Conservation (phyloP, 2,329 filamentous ascomycete genomes). For the Seiridium unicorne region DNA sequence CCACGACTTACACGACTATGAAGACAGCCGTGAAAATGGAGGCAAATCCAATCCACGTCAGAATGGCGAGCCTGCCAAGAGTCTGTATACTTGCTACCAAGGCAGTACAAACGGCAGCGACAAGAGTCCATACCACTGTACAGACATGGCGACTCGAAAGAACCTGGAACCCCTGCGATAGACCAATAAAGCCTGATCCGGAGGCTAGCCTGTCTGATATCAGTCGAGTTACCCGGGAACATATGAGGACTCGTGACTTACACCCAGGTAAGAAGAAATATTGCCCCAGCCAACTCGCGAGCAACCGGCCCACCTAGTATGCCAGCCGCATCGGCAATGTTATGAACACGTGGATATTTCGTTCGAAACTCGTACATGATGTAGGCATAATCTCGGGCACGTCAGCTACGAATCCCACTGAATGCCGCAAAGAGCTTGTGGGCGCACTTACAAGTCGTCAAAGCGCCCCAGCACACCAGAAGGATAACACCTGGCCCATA, state of each 20-base stretch:
- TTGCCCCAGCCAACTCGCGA: conserved; percentile 17
- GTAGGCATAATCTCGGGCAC: conserved; percentile 20
- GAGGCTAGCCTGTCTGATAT: conserved; percentile 14
- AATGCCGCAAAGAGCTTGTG: not conserved
- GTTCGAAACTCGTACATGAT: conserved; percentile 24
- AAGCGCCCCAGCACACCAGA: conserved; percentile 16
- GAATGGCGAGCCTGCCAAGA: conserved; percentile 13
- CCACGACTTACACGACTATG: conserved; percentile 25
- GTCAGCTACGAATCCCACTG: not conserved
- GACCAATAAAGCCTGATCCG: conserved; percentile 20
- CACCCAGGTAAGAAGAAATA: conserved; percentile 23
- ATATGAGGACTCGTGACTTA: conserved; percentile 5
- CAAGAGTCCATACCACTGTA: conserved; percentile 19
- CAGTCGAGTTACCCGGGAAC: not conserved
- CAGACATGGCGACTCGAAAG: conserved; percentile 17
- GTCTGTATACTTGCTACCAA: conserved; percentile 14
- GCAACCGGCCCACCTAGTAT: conserved; percentile 19
- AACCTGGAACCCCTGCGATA: conserved; percentile 20
- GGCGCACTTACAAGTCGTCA: conserved; percentile 20
- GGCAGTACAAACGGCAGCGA: conserved; percentile 20
- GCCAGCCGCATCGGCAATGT: conserved; percentile 22
- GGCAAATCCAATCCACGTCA: conserved; percentile 7
- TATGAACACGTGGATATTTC: conserved; percentile 21
- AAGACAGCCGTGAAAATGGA: conserved; percentile 16
- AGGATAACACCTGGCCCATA: conserved; percentile 18